A percentile compares a stretch with the other conserved stretches of the same genome.
Conservation (phyloP, 2,329 filamentous ascomycete species). For the Neonectria magnoliae region DNA sequence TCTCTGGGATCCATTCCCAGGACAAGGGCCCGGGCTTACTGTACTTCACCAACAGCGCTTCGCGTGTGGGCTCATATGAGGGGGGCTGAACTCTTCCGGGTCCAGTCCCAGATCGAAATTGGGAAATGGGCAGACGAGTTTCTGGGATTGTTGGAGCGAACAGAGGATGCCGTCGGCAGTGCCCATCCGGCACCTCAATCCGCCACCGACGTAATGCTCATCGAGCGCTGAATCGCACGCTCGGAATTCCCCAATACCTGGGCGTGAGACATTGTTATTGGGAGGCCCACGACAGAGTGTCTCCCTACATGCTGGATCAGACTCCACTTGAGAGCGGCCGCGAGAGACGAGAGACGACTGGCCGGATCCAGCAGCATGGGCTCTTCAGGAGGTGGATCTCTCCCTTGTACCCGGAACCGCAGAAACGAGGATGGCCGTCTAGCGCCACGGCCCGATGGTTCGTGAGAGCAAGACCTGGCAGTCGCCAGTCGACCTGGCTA, state of each 20-base stretch:
- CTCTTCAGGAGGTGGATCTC: conserved; percentile 37
- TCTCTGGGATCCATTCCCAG: conserved; percentile 26
- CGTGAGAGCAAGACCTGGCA: conserved; percentile 30
- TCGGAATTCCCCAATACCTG: conserved; percentile 23
- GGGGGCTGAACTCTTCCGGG: conserved; percentile 18
- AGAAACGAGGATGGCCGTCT: conserved; percentile 27
- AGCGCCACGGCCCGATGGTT: conserved; percentile 38
- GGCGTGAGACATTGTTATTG: conserved; percentile 32
- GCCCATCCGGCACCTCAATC: conserved; percentile 33
- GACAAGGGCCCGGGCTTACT: conserved; percentile 27
- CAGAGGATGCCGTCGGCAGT: conserved; percentile 42
- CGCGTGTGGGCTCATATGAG: conserved; percentile 7
- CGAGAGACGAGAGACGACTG: conserved; percentile 26
- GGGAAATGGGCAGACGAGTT: conserved; percentile 21
- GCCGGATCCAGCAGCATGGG: conserved; percentile 39
- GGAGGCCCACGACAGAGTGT: conserved; percentile 24
- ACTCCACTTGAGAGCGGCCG: conserved; percentile 23
- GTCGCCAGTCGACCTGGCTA: conserved; percentile 32
- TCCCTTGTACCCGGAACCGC: conserved; percentile 31
- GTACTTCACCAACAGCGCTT: conserved; percentile 3
- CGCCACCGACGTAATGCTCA: conserved; percentile 43
- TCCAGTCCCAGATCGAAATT: conserved; percentile 18
- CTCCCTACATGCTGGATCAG: conserved; percentile 15
- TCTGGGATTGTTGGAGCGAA: conserved; percentile 21
- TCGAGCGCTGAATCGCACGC: conserved; percentile 33